Evolutionary conservation across 768 basidiomycete species (phyloP), one percentile per base, ranked within the genome.

Genomic region (Pleurotus cornucopiae): DNA sequence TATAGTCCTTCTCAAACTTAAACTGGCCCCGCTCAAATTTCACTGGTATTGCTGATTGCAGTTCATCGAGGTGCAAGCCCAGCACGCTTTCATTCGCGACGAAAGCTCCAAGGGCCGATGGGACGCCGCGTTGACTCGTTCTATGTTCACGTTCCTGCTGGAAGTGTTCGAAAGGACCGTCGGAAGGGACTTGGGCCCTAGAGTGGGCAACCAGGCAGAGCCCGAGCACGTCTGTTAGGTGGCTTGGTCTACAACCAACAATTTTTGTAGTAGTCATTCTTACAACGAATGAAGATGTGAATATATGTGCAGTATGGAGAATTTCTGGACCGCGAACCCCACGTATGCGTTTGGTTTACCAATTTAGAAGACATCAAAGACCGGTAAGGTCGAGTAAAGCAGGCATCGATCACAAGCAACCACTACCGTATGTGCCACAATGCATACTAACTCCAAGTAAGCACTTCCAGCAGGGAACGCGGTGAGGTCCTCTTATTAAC

Each of bases 1-100:
- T 38, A 41, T 30, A 37, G 43, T 51, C 49, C 26, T 13, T 6
- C 37, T 37, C 40, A 14, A 5, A n/a, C 5, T 9, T 47, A 20
- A 16, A n/a, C 44, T n/a, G 48, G 56, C 11, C 30, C 37, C 26
- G n/a, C 5, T 34, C 23, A 25, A 25, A 25, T 5, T 5, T 25
- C 6, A 25, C 23, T 47, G 37, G 23, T 47, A 40, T 51, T 53
- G 49, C 4, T 21, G 11, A 26, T 46, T 54, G 11, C 66, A 94
- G 90, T 94, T 95, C 69, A 73, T 97, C 57, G 96, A 98, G 69
- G 93, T 98, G 12, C 94, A 97, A 69, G 96, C 95, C 0, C 95
- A 98, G 64, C 95, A 98, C 62, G 96, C 96, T 2, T 98, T 98
- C 71, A 88, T 98, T 58, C 85, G 95, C 4, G 94, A 96, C 67